A percentile compares a stretch with the other conserved stretches of the same genome.
These are phyloP conservation scores for Paramecium biaurelia DNA, from an alignment of 73 alveolate species.

Conservation along the genomic window DNA sequence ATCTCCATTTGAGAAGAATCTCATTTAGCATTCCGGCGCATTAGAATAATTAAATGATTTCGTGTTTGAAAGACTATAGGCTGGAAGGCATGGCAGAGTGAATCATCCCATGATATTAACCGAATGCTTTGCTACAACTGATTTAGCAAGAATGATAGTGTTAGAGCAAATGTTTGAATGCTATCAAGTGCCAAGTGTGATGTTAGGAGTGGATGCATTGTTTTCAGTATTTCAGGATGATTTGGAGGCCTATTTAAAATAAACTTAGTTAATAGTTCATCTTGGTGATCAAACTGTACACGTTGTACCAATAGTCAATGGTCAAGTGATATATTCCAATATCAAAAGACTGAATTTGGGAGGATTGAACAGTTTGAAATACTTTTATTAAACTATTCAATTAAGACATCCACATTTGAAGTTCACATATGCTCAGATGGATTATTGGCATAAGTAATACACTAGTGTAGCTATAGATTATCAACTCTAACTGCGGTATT, in stretches of 20 bases:
- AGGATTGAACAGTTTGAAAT: conserved; percentile 34
- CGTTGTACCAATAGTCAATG: conserved; percentile 32
- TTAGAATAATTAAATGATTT: conserved; percentile 22
- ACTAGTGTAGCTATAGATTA: conserved; percentile 14
- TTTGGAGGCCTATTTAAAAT: not conserved
- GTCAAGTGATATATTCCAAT: conserved; percentile 3
- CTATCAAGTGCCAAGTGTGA: conserved; percentile 10
- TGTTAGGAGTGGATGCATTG: conserved; percentile 40
- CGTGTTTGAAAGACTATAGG: not conserved
- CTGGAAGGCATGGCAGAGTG: conserved; percentile 1
- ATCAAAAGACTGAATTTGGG: conserved; percentile 30
- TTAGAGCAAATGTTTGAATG: conserved; percentile 53
- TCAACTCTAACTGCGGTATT: not conserved
- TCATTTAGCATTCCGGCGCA: conserved; percentile 33
- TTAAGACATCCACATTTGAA: conserved; percentile 29
- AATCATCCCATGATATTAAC: conserved; percentile 16
- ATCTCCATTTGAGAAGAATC: conserved; percentile 49
- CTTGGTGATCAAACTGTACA: not conserved
- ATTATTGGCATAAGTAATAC: conserved; percentile 19
- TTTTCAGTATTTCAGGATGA: not conserved
- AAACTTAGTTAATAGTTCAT: not conserved
- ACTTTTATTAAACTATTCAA: not conserved
- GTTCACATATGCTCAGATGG: not conserved
- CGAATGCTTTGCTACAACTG: conserved; percentile 40
- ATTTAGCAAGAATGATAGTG: conserved; percentile 6